Percentiles rank a stretch among this genome's conserved stretches.
Evolutionary conservation across 768 basidiomycete genomes (phyloP).

Genomic region (Exsudoporus frostii): DNA sequence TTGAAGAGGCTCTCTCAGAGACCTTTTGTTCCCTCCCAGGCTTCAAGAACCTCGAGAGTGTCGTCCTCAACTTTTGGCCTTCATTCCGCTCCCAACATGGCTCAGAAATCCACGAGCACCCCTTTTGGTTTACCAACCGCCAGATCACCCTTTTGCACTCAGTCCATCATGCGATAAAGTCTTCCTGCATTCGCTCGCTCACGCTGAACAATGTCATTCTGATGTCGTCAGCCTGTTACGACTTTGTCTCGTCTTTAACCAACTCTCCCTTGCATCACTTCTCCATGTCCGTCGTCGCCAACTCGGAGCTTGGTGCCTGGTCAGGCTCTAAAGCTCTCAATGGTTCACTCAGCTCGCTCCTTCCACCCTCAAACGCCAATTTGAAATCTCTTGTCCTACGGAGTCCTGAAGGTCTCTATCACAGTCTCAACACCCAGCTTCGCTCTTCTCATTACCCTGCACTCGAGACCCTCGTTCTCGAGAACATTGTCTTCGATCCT

Average conservation of each 20-base stretch:
- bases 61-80: conserved; percentile 32
- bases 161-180: conserved; percentile 21
- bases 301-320: conserved; percentile 29
- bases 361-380: conserved; percentile 19
- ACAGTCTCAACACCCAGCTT: conserved; percentile 25
- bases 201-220: conserved; percentile 25
- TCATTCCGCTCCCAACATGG: conserved; percentile 26
- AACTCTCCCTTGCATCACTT: conserved; percentile 30
- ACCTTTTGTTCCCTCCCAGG: conserved; percentile 19
- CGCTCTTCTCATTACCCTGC: conserved; percentile 22
- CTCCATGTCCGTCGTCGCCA: conserved; percentile 31
- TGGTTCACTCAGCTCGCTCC: conserved; percentile 23
- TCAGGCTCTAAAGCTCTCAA: conserved; percentile 31
- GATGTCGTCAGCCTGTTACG: conserved; percentile 24
- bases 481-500: conserved; percentile 30
- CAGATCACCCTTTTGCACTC: conserved; percentile 26
- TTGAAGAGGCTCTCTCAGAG: conserved; percentile 29
- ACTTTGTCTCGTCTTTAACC: conserved; percentile 24
- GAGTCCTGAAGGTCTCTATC: conserved; percentile 30
- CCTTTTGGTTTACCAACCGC: conserved; percentile 32
- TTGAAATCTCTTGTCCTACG: conserved; percentile 23
- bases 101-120: conserved; percentile 24
- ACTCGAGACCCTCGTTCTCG: conserved; percentile 26
- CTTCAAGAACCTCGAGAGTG: conserved; percentile 19
- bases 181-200: conserved; percentile 20